Evolutionary conservation across 352 stramenopile genomes (phyloP), one percentile per base, ranked within the genome.

Genomic region (Pythium sp.): DNA sequence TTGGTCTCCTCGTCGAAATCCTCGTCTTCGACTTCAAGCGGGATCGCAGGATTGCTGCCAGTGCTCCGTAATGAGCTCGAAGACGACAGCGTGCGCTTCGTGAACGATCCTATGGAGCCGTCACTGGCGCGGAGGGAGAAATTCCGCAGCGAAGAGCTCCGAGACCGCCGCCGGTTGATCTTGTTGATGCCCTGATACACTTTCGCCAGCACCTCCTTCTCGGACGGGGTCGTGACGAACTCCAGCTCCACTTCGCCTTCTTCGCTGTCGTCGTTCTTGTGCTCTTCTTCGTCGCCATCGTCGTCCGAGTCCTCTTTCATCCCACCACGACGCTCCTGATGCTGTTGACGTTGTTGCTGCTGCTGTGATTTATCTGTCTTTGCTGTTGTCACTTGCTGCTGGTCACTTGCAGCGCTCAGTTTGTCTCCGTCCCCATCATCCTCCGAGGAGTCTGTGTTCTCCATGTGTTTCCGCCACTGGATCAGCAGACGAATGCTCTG

Each of bases 401-500:
- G 54, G 9, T 59, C 54, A 18, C 54, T 59, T 24, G 28, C 28
- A 41, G 28, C 15, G 28, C 54, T 59, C 26, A 59, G 26, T 47
- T 66, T 63, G 71, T 68, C 28, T 55, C 30, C 66, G 24, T 58
- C 53, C 2, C 49, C 61, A 18, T 73, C 56, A 20, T 72, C 65
- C 2, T 68, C 65, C 5, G 58, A 65, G 18, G 57, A 60, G 12
- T 70, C 65, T 5, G 58, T 51, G 6, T 47, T 54, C 7, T 49
- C 62, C 57, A 82, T 77, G 46, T 79, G 74, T 34, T 84, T 88
- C 41, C 61, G 80, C 85, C 85, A 93, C 63, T 93, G 80, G 22
- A 93, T 91, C 8, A 93, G 72, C 51, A 93, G 62, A 38, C 87
- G 85, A 64, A 93, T 88, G 60, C 76, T 88, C 67, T 91, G 75